These are phyloP conservation scores for Fusarium sp. DNA, from an alignment of 2,329 filamentous ascomycete genomes.

Conservation along the genomic window DNA sequence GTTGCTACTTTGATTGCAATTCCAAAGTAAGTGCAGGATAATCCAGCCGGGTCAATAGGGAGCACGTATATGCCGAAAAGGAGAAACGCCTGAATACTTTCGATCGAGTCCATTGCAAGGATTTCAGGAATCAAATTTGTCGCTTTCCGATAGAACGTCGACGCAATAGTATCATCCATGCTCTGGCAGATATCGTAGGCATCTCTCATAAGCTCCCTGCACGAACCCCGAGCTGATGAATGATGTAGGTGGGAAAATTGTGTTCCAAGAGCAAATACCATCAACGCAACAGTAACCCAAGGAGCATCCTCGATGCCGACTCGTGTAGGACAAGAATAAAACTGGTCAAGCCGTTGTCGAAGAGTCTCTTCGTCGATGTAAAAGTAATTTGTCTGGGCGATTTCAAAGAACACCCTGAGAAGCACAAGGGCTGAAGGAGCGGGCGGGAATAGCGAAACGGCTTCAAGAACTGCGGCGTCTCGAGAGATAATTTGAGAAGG, in stretches of 20 bases:
- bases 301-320: slow-evolving; percentile 25
- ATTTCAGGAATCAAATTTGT: slow-evolving; percentile 34
- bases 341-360: slow-evolving; percentile 30
- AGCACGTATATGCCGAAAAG: slow-evolving; percentile 41
- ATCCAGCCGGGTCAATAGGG: slow-evolving; percentile 38
- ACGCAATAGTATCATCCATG: slow-evolving; percentile 35
- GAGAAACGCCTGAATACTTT: slow-evolving; percentile 43
- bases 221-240: neutral
- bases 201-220: slow-evolving; percentile 10
- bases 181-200: slow-evolving; percentile 24
- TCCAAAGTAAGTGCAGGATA: slow-evolving; percentile 45
- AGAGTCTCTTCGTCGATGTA: slow-evolving; percentile 42
- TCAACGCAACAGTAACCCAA: slow-evolving; percentile 42
- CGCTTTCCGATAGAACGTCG: slow-evolving; percentile 37
- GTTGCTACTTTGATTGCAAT: slow-evolving; percentile 43
- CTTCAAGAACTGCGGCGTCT: slow-evolving; percentile 30
- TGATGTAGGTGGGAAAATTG: slow-evolving; percentile 41
- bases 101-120: slow-evolving; percentile 28
- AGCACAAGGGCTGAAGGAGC: slow-evolving; percentile 29
- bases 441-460: slow-evolving; percentile 36
- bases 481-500: slow-evolving; percentile 17
- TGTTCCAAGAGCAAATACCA: slow-evolving; percentile 44
- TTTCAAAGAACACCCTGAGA: slow-evolving; percentile 43
- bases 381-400: slow-evolving; percentile 46
- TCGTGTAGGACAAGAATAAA: slow-evolving; percentile 24